Conservation (phyloP, 2,329 filamentous ascomycete species). For the Aspergillus persii region DNA sequence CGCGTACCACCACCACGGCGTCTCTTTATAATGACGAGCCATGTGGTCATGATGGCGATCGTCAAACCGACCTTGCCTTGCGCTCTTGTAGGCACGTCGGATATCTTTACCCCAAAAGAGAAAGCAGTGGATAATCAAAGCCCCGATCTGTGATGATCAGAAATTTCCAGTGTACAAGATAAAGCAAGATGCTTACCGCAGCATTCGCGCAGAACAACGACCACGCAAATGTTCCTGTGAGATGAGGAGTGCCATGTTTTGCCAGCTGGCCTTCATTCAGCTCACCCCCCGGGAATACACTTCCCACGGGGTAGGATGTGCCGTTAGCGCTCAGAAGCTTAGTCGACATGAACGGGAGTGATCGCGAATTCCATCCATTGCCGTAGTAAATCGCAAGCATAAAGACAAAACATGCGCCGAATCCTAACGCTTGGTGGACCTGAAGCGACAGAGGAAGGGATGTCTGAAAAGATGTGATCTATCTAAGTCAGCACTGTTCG, state of each 20-base stretch:
- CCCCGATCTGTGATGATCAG: conserved; percentile 30
- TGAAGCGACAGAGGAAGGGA: conserved; percentile 55
- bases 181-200: background rate
- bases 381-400: background rate
- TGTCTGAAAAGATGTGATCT: conserved; percentile 56
- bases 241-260: background rate
- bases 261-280: background rate
- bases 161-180: too few species aligned
- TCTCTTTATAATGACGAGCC: conserved; percentile 26
- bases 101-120: conserved; percentile 27
- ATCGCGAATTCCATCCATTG: background rate
- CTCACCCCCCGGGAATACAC: background rate
- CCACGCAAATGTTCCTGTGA: background rate
- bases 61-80: conserved; percentile 15
- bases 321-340: background rate
- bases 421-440: conserved; percentile 47
- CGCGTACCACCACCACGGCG: conserved; percentile 49
- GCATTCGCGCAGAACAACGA: background rate
- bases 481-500: background rate
- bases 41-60: conserved; percentile 26
- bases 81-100: conserved; percentile 19
- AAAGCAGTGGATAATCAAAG: conserved; percentile 24
- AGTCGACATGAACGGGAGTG: background rate
- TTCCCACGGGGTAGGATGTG: background rate
- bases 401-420: conserved; percentile 45